A percentile compares a stretch with the other conserved stretches of the same genome.
Conservation (phyloP, 176 grass and related monocot genomes). For the Eremochloa ophiuroides region DNA sequence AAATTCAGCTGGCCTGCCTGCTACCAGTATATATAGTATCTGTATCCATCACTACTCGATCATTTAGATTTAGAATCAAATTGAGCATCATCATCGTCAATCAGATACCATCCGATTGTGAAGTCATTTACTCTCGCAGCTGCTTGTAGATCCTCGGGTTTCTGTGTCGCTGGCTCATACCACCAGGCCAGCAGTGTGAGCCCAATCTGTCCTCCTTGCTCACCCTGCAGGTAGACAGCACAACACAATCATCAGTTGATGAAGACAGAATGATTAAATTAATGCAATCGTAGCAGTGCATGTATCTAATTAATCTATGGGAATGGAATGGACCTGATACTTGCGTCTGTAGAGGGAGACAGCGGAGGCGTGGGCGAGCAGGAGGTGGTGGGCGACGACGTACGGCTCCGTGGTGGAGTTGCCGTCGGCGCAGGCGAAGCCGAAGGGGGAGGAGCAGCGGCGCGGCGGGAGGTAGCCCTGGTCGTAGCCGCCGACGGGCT, state of each 20-base stretch:
- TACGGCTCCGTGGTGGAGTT: slow-evolving; percentile 67
- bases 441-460: slow-evolving; percentile 60
- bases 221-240: background rate
- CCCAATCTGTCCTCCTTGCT: slow-evolving; percentile 67
- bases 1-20: no score
- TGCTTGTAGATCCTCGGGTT: slow-evolving; percentile 42
- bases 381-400: slow-evolving; percentile 36
- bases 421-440: slow-evolving; percentile 35
- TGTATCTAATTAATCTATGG: no score
- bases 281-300: no score
- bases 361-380: slow-evolving; percentile 47
- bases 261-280: no score
- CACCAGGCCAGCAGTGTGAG: slow-evolving; percentile 58
- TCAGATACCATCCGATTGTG: slow-evolving; percentile 48
- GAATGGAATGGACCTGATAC: slow-evolving; percentile 16
- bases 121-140: slow-evolving; percentile 66
- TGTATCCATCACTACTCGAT: no score
- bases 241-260: no score
- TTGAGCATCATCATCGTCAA: no score
- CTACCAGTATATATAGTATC: background rate
- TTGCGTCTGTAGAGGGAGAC: slow-evolving; percentile 51
- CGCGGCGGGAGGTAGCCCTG: slow-evolving; percentile 18
- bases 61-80: no score
- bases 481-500: slow-evolving; percentile 53
- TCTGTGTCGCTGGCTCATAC: slow-evolving; percentile 43